phyloP scores from a whole-genome alignment of 23 red algal species.

The Gracilaria caudata region DNA sequence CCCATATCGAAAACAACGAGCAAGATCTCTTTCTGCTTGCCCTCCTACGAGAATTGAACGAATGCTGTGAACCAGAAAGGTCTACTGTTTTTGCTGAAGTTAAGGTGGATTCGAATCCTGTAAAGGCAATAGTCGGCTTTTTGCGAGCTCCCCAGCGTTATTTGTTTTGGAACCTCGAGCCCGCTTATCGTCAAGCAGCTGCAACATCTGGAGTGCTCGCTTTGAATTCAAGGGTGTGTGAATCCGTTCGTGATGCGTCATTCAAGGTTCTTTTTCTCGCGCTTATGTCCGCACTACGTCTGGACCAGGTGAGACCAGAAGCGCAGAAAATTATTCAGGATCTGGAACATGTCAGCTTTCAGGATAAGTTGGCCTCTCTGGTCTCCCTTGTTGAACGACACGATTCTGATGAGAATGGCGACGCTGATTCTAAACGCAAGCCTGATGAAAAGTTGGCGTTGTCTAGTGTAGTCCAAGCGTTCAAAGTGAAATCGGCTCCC shows the following conservation, averaged over 20 bases:
- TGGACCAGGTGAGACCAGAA: background rate
- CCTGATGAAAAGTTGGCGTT: background rate
- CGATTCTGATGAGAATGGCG: background rate
- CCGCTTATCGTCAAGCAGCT: slow-evolving; percentile 24
- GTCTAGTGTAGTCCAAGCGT: background rate
- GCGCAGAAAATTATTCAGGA: background rate
- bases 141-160: background rate
- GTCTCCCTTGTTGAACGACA: background rate
- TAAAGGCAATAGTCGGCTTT: background rate
- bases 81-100: background rate
- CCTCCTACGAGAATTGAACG: background rate
- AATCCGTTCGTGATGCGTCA: background rate
- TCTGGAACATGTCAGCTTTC: background rate
- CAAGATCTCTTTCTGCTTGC: slow-evolving; percentile 5
- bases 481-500: background rate
- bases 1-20: background rate
- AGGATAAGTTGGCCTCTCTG: background rate
- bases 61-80: background rate
- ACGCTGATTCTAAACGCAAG: too few species aligned
- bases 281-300: background rate
- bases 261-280: background rate
- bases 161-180: slow-evolving; percentile 8
- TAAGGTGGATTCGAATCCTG: background rate
- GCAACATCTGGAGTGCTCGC: slow-evolving; percentile 8
- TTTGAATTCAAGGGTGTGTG: background rate